Conservation (phyloP, 2,329 filamentous ascomycete species). For the Aquanectria penicillioides region DNA sequence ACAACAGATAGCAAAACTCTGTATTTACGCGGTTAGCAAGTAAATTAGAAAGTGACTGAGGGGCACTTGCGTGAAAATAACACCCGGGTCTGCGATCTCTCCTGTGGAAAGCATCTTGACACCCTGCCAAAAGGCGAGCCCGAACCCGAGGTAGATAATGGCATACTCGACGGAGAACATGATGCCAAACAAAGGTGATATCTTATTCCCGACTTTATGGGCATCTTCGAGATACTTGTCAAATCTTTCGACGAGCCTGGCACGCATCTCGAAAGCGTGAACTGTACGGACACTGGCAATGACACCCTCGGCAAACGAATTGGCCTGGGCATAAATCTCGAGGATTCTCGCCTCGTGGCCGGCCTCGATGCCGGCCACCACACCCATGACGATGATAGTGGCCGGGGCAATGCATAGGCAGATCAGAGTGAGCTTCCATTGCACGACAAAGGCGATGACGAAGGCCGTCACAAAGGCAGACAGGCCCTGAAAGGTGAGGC, state of each 20-base stretch:
- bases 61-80: conserved; percentile 49
- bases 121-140: conserved; percentile 58
- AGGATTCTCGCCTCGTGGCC: conserved; percentile 46
- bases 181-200: conserved; percentile 49
- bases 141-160: conserved; percentile 54
- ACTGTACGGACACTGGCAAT: conserved; percentile 52
- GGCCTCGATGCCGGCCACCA: conserved; percentile 46
- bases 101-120: conserved; percentile 49
- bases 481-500: conserved; percentile 50
- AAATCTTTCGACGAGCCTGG: conserved; percentile 51
- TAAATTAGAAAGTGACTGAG: no score
- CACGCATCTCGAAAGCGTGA: conserved; percentile 55
- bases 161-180: conserved; percentile 53
- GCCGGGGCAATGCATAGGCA: conserved; percentile 46
- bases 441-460: conserved; percentile 50
- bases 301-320: conserved; percentile 49
- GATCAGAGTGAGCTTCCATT: conserved; percentile 58
- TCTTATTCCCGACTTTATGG: conserved; percentile 49
- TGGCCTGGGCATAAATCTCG: conserved; percentile 47
- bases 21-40: not conserved
- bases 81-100: conserved; percentile 49
- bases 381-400: conserved; percentile 45
- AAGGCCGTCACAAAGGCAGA: conserved; percentile 52
- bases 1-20: conserved; percentile 52
- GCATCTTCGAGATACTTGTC: conserved; percentile 50